Evolutionary conservation across 2,329 filamentous ascomycete genomes (phyloP), one percentile per base, ranked within the genome.

Genomic region (Neonectria hederae): DNA sequence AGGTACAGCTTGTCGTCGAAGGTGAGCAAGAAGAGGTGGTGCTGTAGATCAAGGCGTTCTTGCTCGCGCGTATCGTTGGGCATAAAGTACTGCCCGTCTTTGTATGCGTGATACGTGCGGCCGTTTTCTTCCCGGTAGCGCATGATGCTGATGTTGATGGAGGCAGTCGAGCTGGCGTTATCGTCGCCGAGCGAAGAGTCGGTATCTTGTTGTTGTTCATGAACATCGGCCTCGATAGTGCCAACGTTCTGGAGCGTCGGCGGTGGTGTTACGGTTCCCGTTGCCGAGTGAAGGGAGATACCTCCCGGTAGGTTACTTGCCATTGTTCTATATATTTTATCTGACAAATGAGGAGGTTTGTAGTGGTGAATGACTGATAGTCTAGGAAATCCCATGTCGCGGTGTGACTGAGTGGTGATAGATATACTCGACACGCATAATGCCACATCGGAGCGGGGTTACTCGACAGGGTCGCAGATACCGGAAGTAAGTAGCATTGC

Each of bases 91-190:
- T 68, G 60, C 0, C 67, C 69, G 11, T 76, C 76, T 22, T 75
- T 75, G 48, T 73, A 75, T 0, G 64, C 69, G 32, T 76, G 74
- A n/a, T 76, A 76, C 0, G 71, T 74, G 11, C 74, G 67, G 1
- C 74, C 74, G 11, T 76, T 75, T 24, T 76, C 74, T 19, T 70
- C 40, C 8, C 73, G 67, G 22, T 74, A 75, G 3, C 60, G 65
- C 2, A 72, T 56, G 5, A 75, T 69, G 8, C 64, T 73, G 1
- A 62, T 70, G n/a, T 7, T 62, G 2, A 74, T 58, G 1, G 70
- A 75, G 0, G 71, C 65, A 1, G 72, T 76, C 1, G 68, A 65
- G 8, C 48, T 63, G 14, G 17, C 48, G 1, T n/a, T 43, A 4
- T 49, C 32, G 0, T 53, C 45, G 2, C 26, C 59, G 0, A 66